Conservation (phyloP, 805 yeast species). For the Candida taoyuanica region DNA sequence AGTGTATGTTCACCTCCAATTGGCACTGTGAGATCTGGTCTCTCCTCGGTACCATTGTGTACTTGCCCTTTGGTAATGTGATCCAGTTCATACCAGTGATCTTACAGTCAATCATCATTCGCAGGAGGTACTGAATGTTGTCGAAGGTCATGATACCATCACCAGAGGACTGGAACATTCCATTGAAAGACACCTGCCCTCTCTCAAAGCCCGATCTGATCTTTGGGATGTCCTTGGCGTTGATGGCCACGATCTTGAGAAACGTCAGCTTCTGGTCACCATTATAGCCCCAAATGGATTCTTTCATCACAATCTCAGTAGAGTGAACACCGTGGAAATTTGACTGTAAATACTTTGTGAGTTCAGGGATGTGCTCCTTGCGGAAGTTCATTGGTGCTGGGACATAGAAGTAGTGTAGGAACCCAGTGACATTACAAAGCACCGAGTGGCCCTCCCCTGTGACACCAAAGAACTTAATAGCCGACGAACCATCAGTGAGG, state of each 20-base stretch:
- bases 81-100: conserved; percentile 98
- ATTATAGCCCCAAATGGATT: conserved; percentile 90
- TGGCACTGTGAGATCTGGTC: conserved; percentile 72
- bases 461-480: conserved; percentile 88
- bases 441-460: conserved; percentile 85
- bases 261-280: conserved; percentile 77
- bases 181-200: conserved; percentile 66
- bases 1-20: conserved; percentile 71
- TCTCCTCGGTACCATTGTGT: conserved; percentile 39
- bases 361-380: conserved; percentile 44
- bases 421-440: conserved; percentile 84
- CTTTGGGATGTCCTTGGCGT: conserved; percentile 61
- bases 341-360: conserved; percentile 42
- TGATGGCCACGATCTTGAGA: conserved; percentile 63
- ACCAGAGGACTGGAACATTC: conserved; percentile 55
- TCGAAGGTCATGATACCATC: conserved; percentile 67
- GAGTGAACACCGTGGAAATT: conserved; percentile 53
- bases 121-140: conserved; percentile 77
- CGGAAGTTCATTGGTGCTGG: conserved; percentile 83
- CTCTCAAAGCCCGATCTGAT: conserved; percentile 79
- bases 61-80: conserved; percentile 74
- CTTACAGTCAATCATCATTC: conserved; percentile 89
- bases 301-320: conserved; percentile 65
- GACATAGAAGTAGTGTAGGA: conserved; percentile 83
- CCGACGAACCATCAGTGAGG: conserved; percentile 47